Percentiles rank a stretch among this genome's conserved stretches.
phyloP scores from a whole-genome alignment of 2,329 filamentous ascomycete genomes.

The Furcasterigmium furcatum region DNA sequence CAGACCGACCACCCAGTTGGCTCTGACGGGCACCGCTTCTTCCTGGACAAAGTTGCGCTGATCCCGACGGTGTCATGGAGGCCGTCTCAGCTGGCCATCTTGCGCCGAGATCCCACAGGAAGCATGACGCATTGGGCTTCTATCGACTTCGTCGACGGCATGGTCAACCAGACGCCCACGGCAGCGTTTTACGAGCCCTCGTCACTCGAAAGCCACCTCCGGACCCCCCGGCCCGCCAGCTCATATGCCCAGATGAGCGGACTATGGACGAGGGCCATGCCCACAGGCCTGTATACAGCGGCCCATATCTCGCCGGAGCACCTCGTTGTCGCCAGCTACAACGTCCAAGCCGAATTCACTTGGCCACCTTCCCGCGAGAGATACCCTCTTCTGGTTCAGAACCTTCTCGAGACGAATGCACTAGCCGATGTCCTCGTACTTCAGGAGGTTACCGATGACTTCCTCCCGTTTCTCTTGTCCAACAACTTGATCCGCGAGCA shows the following conservation, averaged over 20 bases:
- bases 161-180: background rate
- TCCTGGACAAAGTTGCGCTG: too few species aligned
- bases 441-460: conserved; percentile 64
- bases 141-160: too few species aligned
- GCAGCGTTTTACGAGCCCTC: background rate
- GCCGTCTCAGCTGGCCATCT: too few species aligned
- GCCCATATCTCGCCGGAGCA: conserved; percentile 8
- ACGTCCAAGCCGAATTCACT: conserved; percentile 48
- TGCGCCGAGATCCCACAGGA: too few species aligned
- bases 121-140: too few species aligned
- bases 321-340: conserved; percentile 47
- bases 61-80: too few species aligned
- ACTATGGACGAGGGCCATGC: background rate
- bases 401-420: conserved; percentile 37
- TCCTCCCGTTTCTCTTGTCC: conserved; percentile 52
- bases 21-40: too few species aligned
- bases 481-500: conserved; percentile 37
- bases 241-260: too few species aligned
- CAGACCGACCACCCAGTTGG: too few species aligned
- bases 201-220: background rate
- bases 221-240: too few species aligned
- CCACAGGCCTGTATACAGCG: background rate
- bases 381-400: conserved; percentile 38
- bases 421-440: conserved; percentile 48
- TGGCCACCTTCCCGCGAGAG: conserved; percentile 39